Percentiles rank a stretch among this genome's conserved stretches.
Evolutionary conservation across 345 rosid species (phyloP).

Genomic region (Eucalyptus erythrocorys): DNA sequence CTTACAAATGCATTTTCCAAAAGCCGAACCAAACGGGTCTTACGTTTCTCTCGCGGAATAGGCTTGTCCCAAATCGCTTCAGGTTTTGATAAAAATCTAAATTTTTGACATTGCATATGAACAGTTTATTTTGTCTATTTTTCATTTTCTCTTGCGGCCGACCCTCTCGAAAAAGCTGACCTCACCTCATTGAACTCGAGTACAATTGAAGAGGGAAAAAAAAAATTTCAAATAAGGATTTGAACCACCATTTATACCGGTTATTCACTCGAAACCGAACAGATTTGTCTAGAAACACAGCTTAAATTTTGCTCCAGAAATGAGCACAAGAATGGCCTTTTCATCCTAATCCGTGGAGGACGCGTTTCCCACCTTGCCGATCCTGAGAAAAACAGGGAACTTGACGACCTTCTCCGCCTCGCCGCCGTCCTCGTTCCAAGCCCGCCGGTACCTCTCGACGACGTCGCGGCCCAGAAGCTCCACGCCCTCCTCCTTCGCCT

Average conservation of each 20-base stretch:
- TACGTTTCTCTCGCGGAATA: background rate
- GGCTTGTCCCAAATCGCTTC: background rate
- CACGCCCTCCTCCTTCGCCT: slow-evolving; percentile 45
- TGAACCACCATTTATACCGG: fast-evolving
- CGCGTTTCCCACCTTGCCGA: slow-evolving; percentile 38
- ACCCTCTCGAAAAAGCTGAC: background rate
- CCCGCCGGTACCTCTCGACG: slow-evolving; percentile 18
- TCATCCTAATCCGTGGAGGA: background rate
- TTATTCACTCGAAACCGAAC: background rate
- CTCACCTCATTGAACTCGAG: fast-evolving
- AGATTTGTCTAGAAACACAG: background rate
- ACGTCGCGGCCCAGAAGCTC: slow-evolving; percentile 38
- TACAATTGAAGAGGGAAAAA: background rate
- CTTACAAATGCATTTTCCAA: too few relatives aligned
- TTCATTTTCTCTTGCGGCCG: background rate
- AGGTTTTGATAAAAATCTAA: background rate
- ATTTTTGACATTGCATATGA: background rate
- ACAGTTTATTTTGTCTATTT: background rate
- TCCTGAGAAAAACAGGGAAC: slow-evolving; percentile 52
- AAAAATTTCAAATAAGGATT: fast-evolving
- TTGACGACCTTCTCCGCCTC: slow-evolving; percentile 19
- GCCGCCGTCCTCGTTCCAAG: slow-evolving; percentile 47
- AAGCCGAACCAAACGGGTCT: too few relatives aligned
- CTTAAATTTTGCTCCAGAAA: background rate
- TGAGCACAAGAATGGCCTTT: background rate